A percentile compares a stretch with the other conserved stretches of the same genome.
Conservation (phyloP, 1,284 basidiomycete genomes). For the Microbotryum saponariae region DNA sequence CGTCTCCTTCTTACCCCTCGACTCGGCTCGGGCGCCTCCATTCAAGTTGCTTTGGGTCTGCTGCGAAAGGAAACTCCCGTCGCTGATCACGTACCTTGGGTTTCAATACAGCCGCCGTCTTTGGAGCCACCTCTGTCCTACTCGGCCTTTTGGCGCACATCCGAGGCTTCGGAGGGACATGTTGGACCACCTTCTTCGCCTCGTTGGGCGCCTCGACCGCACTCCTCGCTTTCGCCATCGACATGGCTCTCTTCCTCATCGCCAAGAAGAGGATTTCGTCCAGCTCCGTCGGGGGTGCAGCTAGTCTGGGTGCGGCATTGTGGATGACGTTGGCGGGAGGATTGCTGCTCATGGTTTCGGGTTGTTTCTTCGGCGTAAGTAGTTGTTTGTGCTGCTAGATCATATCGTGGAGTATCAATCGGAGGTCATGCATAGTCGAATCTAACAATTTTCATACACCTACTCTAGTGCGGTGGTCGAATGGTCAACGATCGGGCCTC, state of each 20-base stretch:
- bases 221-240: constrained; percentile 35
- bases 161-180: constrained; percentile 21
- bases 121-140: constrained; percentile 26
- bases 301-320: constrained; percentile 27
- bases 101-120: constrained; percentile 19
- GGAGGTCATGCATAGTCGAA: too few species aligned
- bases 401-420: not conserved
- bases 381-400: not conserved
- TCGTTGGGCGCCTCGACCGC: constrained; percentile 30
- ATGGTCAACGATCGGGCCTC: constrained; percentile 18
- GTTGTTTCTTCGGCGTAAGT: constrained; percentile 35
- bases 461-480: constrained; percentile 22
- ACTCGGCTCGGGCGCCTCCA: not conserved
- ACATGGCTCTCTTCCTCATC: constrained; percentile 34
- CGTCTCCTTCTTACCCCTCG: not conserved
- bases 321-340: constrained; percentile 35
- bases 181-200: constrained; percentile 34
- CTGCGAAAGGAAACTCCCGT: too few species aligned
- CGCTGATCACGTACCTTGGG: not conserved
- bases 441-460: not conserved
- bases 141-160: constrained; percentile 30
- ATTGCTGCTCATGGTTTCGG: constrained; percentile 25
- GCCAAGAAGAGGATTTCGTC: constrained; percentile 33
- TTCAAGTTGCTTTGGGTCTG: too few species aligned
- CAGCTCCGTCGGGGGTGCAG: constrained; percentile 21